Percentiles rank a stretch among this genome's conserved stretches.
phyloP scores from a whole-genome alignment of 2,329 filamentous ascomycete genomes.

The Claviceps sp. region DNA sequence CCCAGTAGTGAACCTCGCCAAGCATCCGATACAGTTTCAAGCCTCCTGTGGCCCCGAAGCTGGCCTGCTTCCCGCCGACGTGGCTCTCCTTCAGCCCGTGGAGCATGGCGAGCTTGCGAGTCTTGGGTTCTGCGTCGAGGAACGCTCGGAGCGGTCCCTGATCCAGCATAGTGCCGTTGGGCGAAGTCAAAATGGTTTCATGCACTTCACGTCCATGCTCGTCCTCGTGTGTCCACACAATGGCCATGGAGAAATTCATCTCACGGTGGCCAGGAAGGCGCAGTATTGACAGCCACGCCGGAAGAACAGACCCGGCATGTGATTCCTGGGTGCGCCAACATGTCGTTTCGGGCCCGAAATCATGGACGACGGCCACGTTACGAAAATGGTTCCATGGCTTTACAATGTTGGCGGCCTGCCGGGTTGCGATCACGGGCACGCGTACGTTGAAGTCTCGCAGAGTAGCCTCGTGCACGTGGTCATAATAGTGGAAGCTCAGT shows the following conservation, averaged over 20 bases:
- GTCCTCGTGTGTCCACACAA: conserved; percentile 6
- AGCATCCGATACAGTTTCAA: conserved; percentile 4
- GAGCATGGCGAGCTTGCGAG: conserved; percentile 6
- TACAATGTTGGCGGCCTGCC: conserved; percentile 6
- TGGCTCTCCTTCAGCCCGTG: conserved; percentile 7
- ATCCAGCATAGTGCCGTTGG: conserved; percentile 4
- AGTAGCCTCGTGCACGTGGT: conserved; percentile 7
- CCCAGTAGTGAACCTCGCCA: conserved; percentile 5
- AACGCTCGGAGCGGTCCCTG: conserved; percentile 5
- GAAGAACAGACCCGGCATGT: conserved; percentile 3
- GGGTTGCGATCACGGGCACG: conserved; percentile 7
- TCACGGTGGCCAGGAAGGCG: conserved; percentile 7
- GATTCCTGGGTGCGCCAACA: conserved; percentile 3
- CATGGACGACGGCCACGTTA: conserved; percentile 2
- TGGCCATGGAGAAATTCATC: conserved; percentile 6
- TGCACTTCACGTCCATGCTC: conserved; percentile 2
- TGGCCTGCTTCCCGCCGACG: conserved; percentile 7
- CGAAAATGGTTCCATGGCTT: conserved; percentile 7
- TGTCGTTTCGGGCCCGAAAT: not conserved
- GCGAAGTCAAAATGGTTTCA: conserved; percentile 5
- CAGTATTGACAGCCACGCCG: conserved; percentile 5
- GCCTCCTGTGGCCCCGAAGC: conserved; percentile 4
- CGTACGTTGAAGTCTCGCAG: conserved; percentile 3
- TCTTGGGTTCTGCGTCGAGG: conserved; percentile 4
- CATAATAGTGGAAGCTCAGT: conserved; percentile 6